Conservation (phyloP, 352 stramenopile species). For the Phytophthora cryptogea region DNA sequence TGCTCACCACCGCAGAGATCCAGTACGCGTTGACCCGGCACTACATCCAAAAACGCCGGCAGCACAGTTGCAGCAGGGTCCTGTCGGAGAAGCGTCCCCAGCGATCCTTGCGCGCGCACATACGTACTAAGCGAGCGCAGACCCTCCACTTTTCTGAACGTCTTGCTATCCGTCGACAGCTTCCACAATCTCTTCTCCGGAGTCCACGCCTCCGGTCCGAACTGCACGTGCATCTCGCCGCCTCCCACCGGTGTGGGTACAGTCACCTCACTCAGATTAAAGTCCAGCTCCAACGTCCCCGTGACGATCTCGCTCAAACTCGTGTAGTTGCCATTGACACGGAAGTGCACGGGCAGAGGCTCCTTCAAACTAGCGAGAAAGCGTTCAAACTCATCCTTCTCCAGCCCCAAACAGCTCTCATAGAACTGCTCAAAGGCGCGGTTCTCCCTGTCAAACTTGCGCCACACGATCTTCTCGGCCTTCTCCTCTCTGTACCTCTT, state of each 20-base stretch:
- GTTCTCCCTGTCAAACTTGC: slow-evolving; percentile 88
- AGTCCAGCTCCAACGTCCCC: slow-evolving; percentile 72
- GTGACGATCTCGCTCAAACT: slow-evolving; percentile 83
- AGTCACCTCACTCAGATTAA: slow-evolving; percentile 55
- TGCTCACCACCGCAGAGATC: slow-evolving; percentile 78
- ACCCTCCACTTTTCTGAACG: slow-evolving; percentile 86
- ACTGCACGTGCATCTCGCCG: slow-evolving; percentile 55
- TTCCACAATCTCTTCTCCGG: slow-evolving; percentile 76
- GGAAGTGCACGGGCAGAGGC: slow-evolving; percentile 83
- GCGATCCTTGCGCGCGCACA: slow-evolving; percentile 88
- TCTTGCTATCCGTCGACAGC: slow-evolving; percentile 72
- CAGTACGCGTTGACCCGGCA: slow-evolving; percentile 79
- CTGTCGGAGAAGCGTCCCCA: slow-evolving; percentile 92
- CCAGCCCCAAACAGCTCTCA: slow-evolving; percentile 65
- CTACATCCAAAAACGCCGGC: slow-evolving; percentile 91
- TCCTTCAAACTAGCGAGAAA: slow-evolving; percentile 83
- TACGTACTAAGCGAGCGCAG: slow-evolving; percentile 93
- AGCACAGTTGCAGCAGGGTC: slow-evolving; percentile 97
- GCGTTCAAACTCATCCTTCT: slow-evolving; percentile 70
- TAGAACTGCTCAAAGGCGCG: slow-evolving; percentile 86
- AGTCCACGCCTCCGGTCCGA: slow-evolving; percentile 72
- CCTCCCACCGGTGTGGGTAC: slow-evolving; percentile 62
- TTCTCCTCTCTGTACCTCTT: slow-evolving; percentile 66
- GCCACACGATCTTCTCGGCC: slow-evolving; percentile 87
- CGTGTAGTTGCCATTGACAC: slow-evolving; percentile 86